Conservation (phyloP, 2,329 filamentous ascomycete genomes). For the Trichoderma breve region DNA sequence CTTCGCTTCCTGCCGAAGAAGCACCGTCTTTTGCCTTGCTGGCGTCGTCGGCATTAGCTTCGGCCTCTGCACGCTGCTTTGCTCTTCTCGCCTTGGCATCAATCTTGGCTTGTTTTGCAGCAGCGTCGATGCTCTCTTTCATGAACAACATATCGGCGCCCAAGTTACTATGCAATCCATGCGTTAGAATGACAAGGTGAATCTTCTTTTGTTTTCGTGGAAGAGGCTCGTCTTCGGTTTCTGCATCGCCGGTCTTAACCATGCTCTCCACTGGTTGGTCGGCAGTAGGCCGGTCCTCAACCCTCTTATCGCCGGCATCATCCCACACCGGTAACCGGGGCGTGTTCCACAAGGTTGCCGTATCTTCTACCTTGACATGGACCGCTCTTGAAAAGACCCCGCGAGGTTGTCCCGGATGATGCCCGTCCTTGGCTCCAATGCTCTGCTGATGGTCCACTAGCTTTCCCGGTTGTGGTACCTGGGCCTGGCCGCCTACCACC, state of each 20-base stretch:
- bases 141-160: slow-evolving; percentile 95
- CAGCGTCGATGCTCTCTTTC: slow-evolving; percentile 93
- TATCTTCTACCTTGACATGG: slow-evolving; percentile 79
- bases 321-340: slow-evolving; percentile 72
- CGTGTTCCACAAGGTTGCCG: slow-evolving; percentile 87
- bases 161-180: slow-evolving; percentile 93
- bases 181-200: slow-evolving; percentile 88
- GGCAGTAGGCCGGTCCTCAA: slow-evolving; percentile 25
- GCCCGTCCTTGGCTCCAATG: slow-evolving; percentile 52
- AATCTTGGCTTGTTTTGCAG: slow-evolving; percentile 69
- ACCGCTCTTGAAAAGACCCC: slow-evolving; percentile 85
- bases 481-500: slow-evolving; percentile 44
- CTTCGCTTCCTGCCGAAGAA: slow-evolving; percentile 28
- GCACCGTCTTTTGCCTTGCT: background rate
- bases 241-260: slow-evolving; percentile 34
- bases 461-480: slow-evolving; percentile 64
- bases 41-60: background rate
- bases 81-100: slow-evolving; percentile 63
- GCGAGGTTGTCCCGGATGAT: slow-evolving; percentile 62
- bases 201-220: slow-evolving; percentile 68
- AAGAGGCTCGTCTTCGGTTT: slow-evolving; percentile 27
- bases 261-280: slow-evolving; percentile 36
- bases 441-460: slow-evolving; percentile 74
- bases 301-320: slow-evolving; percentile 37
- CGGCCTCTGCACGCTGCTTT: slow-evolving; percentile 40